These are phyloP conservation scores for Aspergillus sp. DNA, from an alignment of 2,329 filamentous ascomycete genomes.

Conservation along the genomic window DNA sequence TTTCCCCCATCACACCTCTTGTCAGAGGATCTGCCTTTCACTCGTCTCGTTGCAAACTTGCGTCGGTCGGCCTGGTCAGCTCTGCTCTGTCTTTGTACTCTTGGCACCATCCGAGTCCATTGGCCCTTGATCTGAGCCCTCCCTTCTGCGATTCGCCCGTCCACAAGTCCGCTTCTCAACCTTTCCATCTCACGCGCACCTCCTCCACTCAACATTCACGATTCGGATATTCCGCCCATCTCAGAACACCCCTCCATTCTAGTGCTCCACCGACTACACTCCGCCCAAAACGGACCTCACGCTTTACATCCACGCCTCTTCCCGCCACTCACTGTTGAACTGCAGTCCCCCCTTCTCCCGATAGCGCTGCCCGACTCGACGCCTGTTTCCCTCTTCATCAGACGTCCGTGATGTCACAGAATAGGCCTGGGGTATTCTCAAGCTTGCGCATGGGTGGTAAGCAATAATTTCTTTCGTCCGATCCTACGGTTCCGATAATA, in stretches of 20 bases:
- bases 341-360: slow-evolving; percentile 42
- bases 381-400: slow-evolving; percentile 21
- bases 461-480: slow-evolving; percentile 31
- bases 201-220: slow-evolving; percentile 32
- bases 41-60: slow-evolving; percentile 16
- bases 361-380: slow-evolving; percentile 32
- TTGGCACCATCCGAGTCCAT: slow-evolving; percentile 30
- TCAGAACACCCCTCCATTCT: slow-evolving; percentile 30
- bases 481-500: slow-evolving; percentile 25
- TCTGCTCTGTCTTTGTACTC: slow-evolving; percentile 24
- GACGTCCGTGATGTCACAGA: slow-evolving; percentile 73
- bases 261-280: slow-evolving; percentile 32
- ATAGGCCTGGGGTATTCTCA: slow-evolving; percentile 83
- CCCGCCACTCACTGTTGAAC: slow-evolving; percentile 48
- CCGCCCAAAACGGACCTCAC: slow-evolving; percentile 58
- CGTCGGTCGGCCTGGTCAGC: slow-evolving; percentile 11
- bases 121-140: slow-evolving; percentile 25
- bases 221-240: slow-evolving; percentile 37
- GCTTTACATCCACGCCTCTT: slow-evolving; percentile 36
- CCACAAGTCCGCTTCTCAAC: slow-evolving; percentile 28
- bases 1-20: slow-evolving; percentile 7
- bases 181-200: slow-evolving; percentile 33
- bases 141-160: slow-evolving; percentile 25
- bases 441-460: slow-evolving; percentile 96
- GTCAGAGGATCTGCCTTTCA: slow-evolving; percentile 6